Percentiles rank a stretch among this genome's conserved stretches.
These are phyloP conservation scores for Stephania yunnanensis DNA, from an alignment of 164 flowering plant genomes.

Conservation along the genomic window DNA sequence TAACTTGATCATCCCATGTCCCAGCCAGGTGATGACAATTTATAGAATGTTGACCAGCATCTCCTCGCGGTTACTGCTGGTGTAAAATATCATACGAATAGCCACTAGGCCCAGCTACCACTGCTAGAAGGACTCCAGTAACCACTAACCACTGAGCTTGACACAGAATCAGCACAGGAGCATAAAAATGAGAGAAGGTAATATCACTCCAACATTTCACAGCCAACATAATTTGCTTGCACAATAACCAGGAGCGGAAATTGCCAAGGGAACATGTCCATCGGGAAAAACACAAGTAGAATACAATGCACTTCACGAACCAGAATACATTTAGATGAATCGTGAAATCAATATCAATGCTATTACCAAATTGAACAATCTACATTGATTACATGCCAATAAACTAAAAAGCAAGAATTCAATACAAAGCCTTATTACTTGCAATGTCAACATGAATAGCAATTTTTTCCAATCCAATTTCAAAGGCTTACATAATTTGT, in stretches of 20 bases:
- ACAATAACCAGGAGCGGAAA: neutral
- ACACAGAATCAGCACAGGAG: neutral
- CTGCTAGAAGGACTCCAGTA: neutral
- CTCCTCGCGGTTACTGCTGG: neutral
- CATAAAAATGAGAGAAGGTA: neutral
- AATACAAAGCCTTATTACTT: neutral
- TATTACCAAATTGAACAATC: neutral
- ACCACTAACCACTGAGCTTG: neutral
- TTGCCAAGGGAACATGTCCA: neutral
- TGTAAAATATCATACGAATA: neutral
- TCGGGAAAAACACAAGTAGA: neutral
- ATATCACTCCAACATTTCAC: neutral
- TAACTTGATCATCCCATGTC: neutral
- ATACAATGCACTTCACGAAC: neutral
- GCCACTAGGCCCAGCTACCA: neutral
- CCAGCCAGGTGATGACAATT: neutral
- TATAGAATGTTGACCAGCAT: too few species aligned
- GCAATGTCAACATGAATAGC: neutral
- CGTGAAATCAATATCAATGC: neutral
- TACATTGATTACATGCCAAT: neutral
- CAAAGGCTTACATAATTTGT: neutral
- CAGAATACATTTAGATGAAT: neutral
- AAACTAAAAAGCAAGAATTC: neutral
- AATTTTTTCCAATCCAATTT: neutral
- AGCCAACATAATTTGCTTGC: neutral